Percentiles rank a stretch among this genome's conserved stretches.
Evolutionary conservation across 331 rosid species (phyloP).

Genomic region (Malus hybrid): DNA sequence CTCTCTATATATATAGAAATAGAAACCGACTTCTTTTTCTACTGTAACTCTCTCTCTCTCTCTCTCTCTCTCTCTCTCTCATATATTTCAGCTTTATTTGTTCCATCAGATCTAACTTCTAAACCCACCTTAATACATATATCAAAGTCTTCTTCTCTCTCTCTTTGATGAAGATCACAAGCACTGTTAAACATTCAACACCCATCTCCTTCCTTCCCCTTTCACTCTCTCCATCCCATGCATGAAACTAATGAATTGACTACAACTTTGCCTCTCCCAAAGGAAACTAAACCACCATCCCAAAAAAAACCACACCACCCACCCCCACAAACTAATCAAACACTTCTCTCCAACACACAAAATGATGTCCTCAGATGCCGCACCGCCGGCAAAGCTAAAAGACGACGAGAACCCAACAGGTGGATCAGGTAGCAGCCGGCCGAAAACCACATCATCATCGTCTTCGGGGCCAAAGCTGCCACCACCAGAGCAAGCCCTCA

Average conservation of each 20-base stretch:
- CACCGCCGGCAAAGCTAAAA: slow-evolving; percentile 13
- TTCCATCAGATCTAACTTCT: slow-evolving; percentile 49
- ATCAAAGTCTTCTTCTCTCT: not conserved
- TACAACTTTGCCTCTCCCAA: slow-evolving; percentile 49
- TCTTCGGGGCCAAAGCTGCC: slow-evolving; percentile 7
- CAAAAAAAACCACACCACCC: not conserved
- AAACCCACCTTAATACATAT: slow-evolving; percentile 22
- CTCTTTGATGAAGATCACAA: slow-evolving; percentile 74
- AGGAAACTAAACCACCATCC: slow-evolving; percentile 33
- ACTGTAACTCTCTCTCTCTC: slow-evolving; percentile 26
- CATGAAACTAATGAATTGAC: slow-evolving; percentile 61
- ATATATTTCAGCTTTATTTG: slow-evolving; percentile 23
- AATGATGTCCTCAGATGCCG: slow-evolving; percentile 49
- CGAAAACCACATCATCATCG: slow-evolving; percentile 23
- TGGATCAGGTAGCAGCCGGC: slow-evolving; percentile 23
- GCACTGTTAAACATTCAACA: slow-evolving; percentile 35
- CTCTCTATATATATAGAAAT: not conserved
- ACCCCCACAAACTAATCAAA: not conserved
- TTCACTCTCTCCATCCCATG: slow-evolving; percentile 43
- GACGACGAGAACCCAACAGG: slow-evolving; percentile 30
- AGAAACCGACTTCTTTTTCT: slow-evolving; percentile 16
- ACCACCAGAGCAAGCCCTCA: slow-evolving; percentile 40
- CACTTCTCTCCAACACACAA: not conserved
- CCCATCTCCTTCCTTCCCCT: slow-evolving; percentile 2
- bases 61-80: slow-evolving; percentile 8